Conservation (phyloP, 1,284 basidiomycete species). For the Volvariella volvacea region DNA sequence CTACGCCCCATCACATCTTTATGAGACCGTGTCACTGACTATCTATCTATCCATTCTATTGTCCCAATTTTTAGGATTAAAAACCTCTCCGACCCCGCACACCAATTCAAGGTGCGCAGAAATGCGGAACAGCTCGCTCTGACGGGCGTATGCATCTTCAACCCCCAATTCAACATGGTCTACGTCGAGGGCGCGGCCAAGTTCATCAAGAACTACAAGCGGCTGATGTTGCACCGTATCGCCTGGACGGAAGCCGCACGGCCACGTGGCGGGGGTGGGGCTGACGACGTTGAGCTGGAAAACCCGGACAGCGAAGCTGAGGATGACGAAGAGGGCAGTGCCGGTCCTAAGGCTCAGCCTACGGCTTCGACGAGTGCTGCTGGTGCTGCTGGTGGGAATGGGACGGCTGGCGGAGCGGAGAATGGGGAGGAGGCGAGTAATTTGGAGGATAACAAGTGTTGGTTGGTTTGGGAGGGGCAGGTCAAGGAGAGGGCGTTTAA, state of each 20-base stretch:
- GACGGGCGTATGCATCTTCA: slow-evolving; percentile 86
- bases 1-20: neutral
- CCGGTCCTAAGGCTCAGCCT: slow-evolving; percentile 6
- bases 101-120: slow-evolving; percentile 94
- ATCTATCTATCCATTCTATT: slow-evolving; percentile 3
- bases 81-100: slow-evolving; percentile 85
- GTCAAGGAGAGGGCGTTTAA: slow-evolving; percentile 79
- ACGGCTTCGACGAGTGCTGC: neutral
- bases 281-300: slow-evolving; percentile 62
- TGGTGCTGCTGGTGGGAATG: slow-evolving; percentile 5
- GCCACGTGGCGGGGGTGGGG: slow-evolving; percentile 65
- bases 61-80: slow-evolving; percentile 62
- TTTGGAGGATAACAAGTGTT: slow-evolving; percentile 83
- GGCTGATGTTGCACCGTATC: slow-evolving; percentile 84
- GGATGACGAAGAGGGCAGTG: slow-evolving; percentile 18
- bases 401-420: slow-evolving; percentile 21
- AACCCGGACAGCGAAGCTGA: slow-evolving; percentile 41
- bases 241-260: slow-evolving; percentile 92
- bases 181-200: slow-evolving; percentile 91
- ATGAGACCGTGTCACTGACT: neutral
- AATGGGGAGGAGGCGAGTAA: slow-evolving; percentile 35
- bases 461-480: slow-evolving; percentile 90
- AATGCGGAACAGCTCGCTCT: slow-evolving; percentile 91
- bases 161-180: slow-evolving; percentile 84
- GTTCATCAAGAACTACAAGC: slow-evolving; percentile 84